Conservation (phyloP, 2,329 filamentous ascomycete genomes). For the Ilyonectria robusta region DNA sequence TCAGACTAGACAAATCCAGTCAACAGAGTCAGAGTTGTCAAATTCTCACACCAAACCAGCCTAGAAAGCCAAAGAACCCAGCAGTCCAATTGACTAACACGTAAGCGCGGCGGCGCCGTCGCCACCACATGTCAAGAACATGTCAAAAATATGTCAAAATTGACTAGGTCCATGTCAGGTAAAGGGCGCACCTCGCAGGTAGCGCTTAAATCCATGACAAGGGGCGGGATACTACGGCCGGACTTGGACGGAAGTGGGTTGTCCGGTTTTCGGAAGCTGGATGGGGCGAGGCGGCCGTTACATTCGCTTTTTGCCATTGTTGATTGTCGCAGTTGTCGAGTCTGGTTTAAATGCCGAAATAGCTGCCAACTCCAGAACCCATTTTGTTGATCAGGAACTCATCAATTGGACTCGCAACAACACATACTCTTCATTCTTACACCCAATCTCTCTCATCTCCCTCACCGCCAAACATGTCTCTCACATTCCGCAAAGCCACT, state of each 20-base stretch:
- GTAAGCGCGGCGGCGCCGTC: neutral
- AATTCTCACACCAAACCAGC: too few species aligned
- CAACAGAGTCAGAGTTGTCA: too few species aligned
- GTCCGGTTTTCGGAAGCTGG: too few species aligned
- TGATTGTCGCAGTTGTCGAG: too few species aligned
- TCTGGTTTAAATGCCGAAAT: too few species aligned
- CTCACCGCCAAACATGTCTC: slow-evolving; percentile 20
- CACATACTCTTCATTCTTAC: neutral
- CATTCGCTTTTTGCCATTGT: too few species aligned
- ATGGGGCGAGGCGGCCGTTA: too few species aligned
- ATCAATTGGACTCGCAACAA: neutral
- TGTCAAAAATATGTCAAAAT: slow-evolving; percentile 19
- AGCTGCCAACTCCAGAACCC: too few species aligned
- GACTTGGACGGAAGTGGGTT: too few species aligned
- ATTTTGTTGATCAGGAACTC: neutral
- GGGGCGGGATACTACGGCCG: too few species aligned
- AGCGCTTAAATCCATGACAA: neutral
- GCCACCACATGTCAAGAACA: neutral
- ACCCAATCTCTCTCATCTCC: neutral
- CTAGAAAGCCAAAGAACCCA: too few species aligned
- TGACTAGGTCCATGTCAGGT: neutral
- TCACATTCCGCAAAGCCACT: slow-evolving; percentile 55
- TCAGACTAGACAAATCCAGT: neutral
- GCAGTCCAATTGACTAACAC: too few species aligned
- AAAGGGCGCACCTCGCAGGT: slow-evolving; percentile 14